phyloP scores from a whole-genome alignment of 2,329 filamentous ascomycete species.

The Aaosphaeria arxii region DNA sequence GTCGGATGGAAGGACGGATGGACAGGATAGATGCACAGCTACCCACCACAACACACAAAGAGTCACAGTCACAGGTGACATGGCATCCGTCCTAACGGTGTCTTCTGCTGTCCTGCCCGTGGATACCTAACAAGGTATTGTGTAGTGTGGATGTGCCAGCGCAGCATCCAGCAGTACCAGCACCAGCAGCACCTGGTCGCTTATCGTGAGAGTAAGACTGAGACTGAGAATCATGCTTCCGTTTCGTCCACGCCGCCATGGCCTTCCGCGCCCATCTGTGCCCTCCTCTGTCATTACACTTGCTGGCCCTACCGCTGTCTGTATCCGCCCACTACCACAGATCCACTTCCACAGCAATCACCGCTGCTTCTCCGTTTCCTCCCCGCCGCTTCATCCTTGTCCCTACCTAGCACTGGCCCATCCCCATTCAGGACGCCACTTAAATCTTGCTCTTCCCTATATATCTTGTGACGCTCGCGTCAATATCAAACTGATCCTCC shows the following conservation, averaged over 20 bases:
- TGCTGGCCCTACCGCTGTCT: constrained; percentile 34
- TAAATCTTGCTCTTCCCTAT: constrained; percentile 38
- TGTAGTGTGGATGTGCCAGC: too few relatives aligned
- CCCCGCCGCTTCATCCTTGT: constrained; percentile 37
- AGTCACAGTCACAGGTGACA: constrained; percentile 13
- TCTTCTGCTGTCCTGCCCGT: too few relatives aligned
- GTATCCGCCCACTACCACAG: constrained; percentile 35
- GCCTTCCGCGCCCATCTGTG: constrained; percentile 23
- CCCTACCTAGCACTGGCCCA: constrained; percentile 23
- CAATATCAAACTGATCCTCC: constrained; percentile 24
- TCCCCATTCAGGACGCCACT: constrained; percentile 38
- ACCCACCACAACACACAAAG: too few relatives aligned
- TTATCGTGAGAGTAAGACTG: constrained; percentile 13
- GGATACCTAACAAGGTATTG: too few relatives aligned
- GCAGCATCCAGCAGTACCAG: constrained; percentile 9
- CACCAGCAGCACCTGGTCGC: constrained; percentile 24
- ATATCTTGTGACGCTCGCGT: constrained; percentile 36
- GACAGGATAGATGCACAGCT: too few relatives aligned
- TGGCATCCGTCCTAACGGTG: too few relatives aligned
- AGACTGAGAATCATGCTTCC: constrained; percentile 11
- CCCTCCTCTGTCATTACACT: constrained; percentile 26
- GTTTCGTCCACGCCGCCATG: constrained; percentile 21
- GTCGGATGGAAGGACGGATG: too few relatives aligned
- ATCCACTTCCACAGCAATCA: constrained; percentile 36
- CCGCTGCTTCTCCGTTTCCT: constrained; percentile 37